These are phyloP conservation scores for Amanita polypyramis DNA, from an alignment of 768 basidiomycete species.

Conservation along the genomic window DNA sequence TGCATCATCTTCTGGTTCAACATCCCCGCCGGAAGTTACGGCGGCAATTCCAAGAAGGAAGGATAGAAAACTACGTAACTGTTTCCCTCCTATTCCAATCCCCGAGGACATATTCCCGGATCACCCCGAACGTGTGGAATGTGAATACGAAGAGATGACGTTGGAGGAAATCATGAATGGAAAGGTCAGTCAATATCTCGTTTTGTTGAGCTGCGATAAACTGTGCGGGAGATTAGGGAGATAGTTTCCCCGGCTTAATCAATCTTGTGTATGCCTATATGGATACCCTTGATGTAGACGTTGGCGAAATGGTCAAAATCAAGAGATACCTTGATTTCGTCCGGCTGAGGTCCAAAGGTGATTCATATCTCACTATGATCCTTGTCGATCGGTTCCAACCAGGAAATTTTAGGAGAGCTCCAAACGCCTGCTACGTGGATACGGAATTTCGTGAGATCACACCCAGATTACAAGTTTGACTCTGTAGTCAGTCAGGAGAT, in stretches of 20 bases:
- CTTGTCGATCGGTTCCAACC: conserved; percentile 6
- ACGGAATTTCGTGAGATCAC: conserved; percentile 79
- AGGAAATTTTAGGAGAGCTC: conserved; percentile 45
- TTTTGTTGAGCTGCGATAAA: background rate
- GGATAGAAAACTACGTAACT: conserved; percentile 60
- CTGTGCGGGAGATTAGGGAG: conserved; percentile 30
- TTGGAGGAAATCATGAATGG: conserved; percentile 92
- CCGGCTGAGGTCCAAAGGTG: conserved; percentile 70
- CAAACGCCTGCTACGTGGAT: conserved; percentile 91
- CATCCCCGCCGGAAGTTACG: conserved; percentile 21
- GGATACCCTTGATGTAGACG: conserved; percentile 72
- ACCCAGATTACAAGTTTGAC: conserved; percentile 87
- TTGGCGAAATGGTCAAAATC: conserved; percentile 48
- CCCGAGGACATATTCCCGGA: conserved; percentile 30
- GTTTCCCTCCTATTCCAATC: conserved; percentile 52
- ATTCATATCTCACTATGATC: background rate
- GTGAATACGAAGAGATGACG: conserved; percentile 90
- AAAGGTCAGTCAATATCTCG: conserved; percentile 38
- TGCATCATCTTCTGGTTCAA: conserved; percentile 36
- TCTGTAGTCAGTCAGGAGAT: conserved; percentile 85
- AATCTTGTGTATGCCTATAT: conserved; percentile 78
- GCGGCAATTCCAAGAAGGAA: conserved; percentile 30
- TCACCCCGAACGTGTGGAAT: conserved; percentile 40
- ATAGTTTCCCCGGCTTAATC: conserved; percentile 71
- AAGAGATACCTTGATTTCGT: conserved; percentile 74